These are phyloP conservation scores for Theobroma grandiflorum DNA, from an alignment of 441 rosid species.

Conservation along the genomic window DNA sequence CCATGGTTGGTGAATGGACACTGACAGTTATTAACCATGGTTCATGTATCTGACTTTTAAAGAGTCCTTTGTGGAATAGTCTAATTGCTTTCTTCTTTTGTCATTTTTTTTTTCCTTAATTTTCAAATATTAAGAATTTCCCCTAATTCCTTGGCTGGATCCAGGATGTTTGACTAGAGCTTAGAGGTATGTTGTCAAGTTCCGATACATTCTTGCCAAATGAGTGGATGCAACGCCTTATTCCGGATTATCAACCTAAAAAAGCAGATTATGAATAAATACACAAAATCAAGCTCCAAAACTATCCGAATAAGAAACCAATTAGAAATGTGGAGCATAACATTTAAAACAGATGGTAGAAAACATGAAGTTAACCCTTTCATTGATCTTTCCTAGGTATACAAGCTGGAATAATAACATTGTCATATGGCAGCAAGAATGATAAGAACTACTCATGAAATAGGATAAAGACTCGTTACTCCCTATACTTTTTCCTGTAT, in stretches of 20 bases:
- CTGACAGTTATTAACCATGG: not conserved
- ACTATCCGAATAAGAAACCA: not conserved
- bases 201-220: not conserved
- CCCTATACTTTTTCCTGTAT: not conserved
- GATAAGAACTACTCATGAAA: not conserved
- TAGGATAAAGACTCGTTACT: not conserved
- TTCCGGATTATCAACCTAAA: not conserved
- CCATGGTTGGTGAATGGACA: constrained; percentile 16
- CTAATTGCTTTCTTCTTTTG: not conserved
- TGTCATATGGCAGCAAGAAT: not conserved
- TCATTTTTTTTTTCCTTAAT: not conserved
- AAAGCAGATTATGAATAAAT: not conserved
- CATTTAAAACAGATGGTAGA: not conserved
- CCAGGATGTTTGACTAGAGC: not conserved
- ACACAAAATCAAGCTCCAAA: not conserved
- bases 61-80: not conserved
- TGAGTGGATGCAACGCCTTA: not conserved
- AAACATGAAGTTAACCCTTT: not conserved
- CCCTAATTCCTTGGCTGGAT: not conserved
- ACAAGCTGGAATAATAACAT: not conserved
- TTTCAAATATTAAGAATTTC: too few species aligned
- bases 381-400: not conserved
- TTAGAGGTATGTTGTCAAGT: not conserved
- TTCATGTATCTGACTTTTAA: not conserved
- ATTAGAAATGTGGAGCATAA: not conserved